Percentiles rank a stretch among this genome's conserved stretches.
phyloP scores from a whole-genome alignment of 768 basidiomycete genomes.

The Collybia nuda region DNA sequence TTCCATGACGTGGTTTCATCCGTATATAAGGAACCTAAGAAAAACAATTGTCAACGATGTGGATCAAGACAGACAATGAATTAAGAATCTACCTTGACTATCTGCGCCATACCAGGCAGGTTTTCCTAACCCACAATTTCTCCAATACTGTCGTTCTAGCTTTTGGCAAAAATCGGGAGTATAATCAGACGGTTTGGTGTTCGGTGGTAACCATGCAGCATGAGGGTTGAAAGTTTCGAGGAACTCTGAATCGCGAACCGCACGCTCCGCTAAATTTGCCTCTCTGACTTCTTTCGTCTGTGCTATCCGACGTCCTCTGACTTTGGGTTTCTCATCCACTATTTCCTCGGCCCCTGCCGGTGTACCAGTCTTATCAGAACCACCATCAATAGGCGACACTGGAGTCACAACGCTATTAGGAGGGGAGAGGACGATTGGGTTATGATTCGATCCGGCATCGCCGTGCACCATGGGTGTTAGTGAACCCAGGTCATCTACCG shows the following conservation, averaged over 20 bases:
- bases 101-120: constrained; percentile 99
- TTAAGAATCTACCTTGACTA: constrained; percentile 66
- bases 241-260: constrained; percentile 51
- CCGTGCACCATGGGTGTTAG: constrained; percentile 21
- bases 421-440: constrained; percentile 32
- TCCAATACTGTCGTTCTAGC: constrained; percentile 90
- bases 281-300: constrained; percentile 49
- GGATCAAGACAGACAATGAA: not conserved
- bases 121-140: constrained; percentile 83
- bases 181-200: constrained; percentile 75
- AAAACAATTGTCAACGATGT: constrained; percentile 2
- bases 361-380: constrained; percentile 16
- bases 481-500: constrained; percentile 27
- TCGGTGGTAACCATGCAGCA: constrained; percentile 77
- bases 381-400: constrained; percentile 19
- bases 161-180: constrained; percentile 85
- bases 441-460: constrained; percentile 17
- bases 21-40: constrained; percentile 65
- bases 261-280: constrained; percentile 48
- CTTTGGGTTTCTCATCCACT: constrained; percentile 23
- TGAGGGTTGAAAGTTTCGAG: constrained; percentile 71
- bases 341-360: constrained; percentile 14
- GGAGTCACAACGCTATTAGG: constrained; percentile 38
- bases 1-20: constrained; percentile 87
- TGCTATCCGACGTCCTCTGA: constrained; percentile 30